Percentiles rank a stretch among this genome's conserved stretches.
These are phyloP conservation scores for Sparassis latifolia DNA, from an alignment of 1,284 basidiomycete species.

Conservation along the genomic window DNA sequence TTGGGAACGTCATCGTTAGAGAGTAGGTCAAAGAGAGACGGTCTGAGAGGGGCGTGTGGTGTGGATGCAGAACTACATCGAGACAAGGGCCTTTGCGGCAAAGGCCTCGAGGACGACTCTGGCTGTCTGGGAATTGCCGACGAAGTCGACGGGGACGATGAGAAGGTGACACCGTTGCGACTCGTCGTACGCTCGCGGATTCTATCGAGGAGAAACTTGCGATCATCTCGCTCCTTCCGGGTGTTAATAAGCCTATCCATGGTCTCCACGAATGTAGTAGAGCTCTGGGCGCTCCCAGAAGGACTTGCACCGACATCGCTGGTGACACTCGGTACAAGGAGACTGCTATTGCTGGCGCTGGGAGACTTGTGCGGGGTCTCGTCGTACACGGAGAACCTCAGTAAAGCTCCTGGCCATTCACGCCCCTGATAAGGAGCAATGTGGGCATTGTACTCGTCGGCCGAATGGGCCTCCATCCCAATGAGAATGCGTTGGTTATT, in stretches of 20 bases:
- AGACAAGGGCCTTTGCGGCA: conserved; percentile 4
- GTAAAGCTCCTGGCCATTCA: conserved; percentile 46
- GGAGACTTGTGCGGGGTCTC: conserved; percentile 37
- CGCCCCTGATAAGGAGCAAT: conserved; percentile 44
- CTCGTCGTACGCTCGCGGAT: conserved; percentile 19
- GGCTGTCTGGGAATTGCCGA: not conserved
- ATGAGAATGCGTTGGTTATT: conserved; percentile 46
- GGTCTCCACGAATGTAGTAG: conserved; percentile 12
- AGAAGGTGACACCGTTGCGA: conserved; percentile 3
- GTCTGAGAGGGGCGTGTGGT: conserved; percentile 1
- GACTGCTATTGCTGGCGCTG: conserved; percentile 7
- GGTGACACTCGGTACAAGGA: conserved; percentile 3
- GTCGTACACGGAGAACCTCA: conserved; percentile 59
- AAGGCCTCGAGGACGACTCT: conserved; percentile 3
- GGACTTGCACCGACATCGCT: conserved; percentile 8
- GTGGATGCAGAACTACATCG: not conserved
- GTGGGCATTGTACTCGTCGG: conserved; percentile 48
- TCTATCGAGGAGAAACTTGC: conserved; percentile 18
- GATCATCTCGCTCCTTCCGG: conserved; percentile 10
- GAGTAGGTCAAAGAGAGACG: conserved; percentile 15
- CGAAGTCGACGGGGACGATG: not conserved
- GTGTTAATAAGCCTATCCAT: conserved; percentile 8
- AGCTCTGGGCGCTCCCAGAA: conserved; percentile 9
- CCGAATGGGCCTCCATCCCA: conserved; percentile 49
- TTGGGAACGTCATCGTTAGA: not conserved